Evolutionary conservation across 495 filamentous ascomycete species (phyloP), one percentile per base, ranked within the genome.

Genomic region (Sphaerosporella brunnea): DNA sequence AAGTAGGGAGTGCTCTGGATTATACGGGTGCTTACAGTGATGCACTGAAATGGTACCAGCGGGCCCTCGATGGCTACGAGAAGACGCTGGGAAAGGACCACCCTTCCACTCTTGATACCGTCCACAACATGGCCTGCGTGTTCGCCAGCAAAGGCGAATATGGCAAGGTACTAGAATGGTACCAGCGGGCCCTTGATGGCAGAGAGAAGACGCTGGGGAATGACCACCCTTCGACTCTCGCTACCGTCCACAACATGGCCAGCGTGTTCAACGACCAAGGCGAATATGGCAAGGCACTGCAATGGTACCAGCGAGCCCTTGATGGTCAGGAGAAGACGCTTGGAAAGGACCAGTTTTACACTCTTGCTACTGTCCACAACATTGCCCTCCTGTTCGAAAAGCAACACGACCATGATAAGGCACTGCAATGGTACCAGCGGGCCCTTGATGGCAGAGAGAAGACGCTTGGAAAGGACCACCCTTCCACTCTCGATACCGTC

Each of bases 21-120:
- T 56, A 45, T 59, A 54, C 3, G 23, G 43, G 26, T 20, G 25
- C 10, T 10, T 44, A 44, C 19, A 9, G 4, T 3, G 23, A 34
- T 21, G 43, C 43, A 13, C 9, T 46, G 43, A 25, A 4, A 18
- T 46, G 23, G 43, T 46, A 32, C 19, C 30, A 57, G 49, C 56
- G 53, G 53, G 65, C 62, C 37, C 60, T 66, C 37, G 23, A 53
- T 51, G 62, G 58, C 51, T 46, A 51, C 4, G 65, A 69, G 55
- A 60, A 63, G 50, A 53, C 51, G 23, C 49, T 62, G 10, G 66
- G 66, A 23, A 52, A 50, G 41, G 55, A 69, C 47, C 65, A 69
- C 52, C 49, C 49, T 43, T 57, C 55, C 41, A 70, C 65, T 21
- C 64, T 68, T 9, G 28, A 51, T n/a, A 68, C 62, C 36, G 46